phyloP scores from a whole-genome alignment of 2,329 filamentous ascomycete species.

The Onygenales sp. region DNA sequence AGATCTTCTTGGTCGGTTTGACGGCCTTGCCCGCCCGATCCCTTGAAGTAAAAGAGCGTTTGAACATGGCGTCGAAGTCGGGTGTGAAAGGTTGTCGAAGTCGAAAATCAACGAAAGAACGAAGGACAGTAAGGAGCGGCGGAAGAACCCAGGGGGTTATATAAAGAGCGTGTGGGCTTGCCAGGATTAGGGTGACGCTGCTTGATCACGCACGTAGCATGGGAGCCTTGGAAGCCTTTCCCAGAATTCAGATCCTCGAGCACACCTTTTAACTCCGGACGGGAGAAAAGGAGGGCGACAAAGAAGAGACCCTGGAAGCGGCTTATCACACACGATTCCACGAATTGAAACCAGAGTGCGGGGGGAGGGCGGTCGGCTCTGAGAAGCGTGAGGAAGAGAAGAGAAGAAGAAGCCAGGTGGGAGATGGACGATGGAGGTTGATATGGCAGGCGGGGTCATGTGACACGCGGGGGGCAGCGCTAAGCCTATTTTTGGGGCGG shows the following conservation, averaged over 20 bases:
- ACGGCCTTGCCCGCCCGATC: conserved; percentile 82
- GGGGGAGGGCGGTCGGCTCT: conserved; percentile 30
- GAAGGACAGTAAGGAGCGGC: conserved; percentile 36
- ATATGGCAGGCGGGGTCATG: conserved; percentile 18
- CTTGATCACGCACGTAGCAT: conserved; percentile 44
- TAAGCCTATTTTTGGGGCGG: neutral
- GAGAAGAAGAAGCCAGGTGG: conserved; percentile 24
- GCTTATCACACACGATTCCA: conserved; percentile 40
- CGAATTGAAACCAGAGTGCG: conserved; percentile 18
- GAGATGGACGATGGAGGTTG: conserved; percentile 30
- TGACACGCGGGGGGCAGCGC: conserved; percentile 13
- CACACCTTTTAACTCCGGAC: conserved; percentile 16
- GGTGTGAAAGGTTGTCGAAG: conserved; percentile 19
- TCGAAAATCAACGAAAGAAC: conserved; percentile 36
- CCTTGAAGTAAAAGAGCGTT: conserved; percentile 75
- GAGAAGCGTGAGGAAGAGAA: conserved; percentile 38
- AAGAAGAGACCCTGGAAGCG: conserved; percentile 14
- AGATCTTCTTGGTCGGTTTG: conserved; percentile 66
- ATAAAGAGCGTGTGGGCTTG: conserved; percentile 31
- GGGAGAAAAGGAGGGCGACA: conserved; percentile 19
- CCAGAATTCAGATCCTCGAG: conserved; percentile 22
- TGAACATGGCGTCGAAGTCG: conserved; percentile 63
- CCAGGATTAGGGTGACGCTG: conserved; percentile 32
- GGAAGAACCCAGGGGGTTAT: conserved; percentile 29
- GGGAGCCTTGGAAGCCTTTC: conserved; percentile 46